Evolutionary conservation across 768 basidiomycete genomes (phyloP), one percentile per base, ranked within the genome.

Genomic region (Rhizopogon rudus): DNA sequence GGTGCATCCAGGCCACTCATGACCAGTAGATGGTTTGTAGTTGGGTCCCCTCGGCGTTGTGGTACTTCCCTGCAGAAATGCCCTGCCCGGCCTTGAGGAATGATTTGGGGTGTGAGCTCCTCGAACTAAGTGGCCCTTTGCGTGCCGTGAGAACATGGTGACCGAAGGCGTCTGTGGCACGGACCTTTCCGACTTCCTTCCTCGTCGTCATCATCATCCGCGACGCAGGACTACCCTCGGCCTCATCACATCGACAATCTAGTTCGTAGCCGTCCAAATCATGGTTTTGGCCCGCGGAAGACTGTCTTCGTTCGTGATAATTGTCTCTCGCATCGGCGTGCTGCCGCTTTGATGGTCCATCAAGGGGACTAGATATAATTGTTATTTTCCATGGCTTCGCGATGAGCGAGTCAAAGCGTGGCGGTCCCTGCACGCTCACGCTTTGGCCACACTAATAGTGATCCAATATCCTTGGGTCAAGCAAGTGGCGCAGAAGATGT

Each of bases 1-100:
- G 67, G 65, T 68, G 71, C 65, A 67, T 72, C 71, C 61, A 71
- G 70, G 68, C 74, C 72, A 70, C 67, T 77, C 76, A 77, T 77
- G 73, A 69, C 65, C 63, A 62, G 20, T 20, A 49, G 35, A 37
- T 49, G 35, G 22, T 35, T 37, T 49, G 33, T 49, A 22, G 14
- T 14, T 22, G 14, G 35, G 35, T 49, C 48, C 48, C 37, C 52
- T 37, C 46, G 29, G 22, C 44, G 42, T 29, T 53, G 20, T 35
- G 48, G 45, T 53, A 53, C 28, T 53, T 53, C 52, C 29, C 42
- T 33, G 20, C 40, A 33, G 52, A 48, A 53, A 53, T 53, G 44
- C 41, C 29, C 17, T 25, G 31, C 31, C 31, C 31, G 10, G 37
- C 52, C 52, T 53, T 51, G 52, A 51, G 52, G 52, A 45, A 35